Conservation (phyloP, 2,329 filamentous ascomycete genomes). For the Fusarium citri region DNA sequence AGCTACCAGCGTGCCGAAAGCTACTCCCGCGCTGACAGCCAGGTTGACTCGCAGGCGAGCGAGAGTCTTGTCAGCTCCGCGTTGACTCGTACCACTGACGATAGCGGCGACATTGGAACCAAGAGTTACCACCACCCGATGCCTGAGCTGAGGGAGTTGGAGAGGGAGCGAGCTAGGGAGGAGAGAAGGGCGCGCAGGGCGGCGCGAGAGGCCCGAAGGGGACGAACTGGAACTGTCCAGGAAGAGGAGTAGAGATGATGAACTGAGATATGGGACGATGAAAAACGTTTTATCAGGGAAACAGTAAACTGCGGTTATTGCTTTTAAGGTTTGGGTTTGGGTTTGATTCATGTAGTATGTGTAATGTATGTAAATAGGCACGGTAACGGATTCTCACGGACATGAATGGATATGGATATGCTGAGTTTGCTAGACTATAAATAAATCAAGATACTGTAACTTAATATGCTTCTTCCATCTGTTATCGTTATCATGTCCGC, state of each 20-base stretch:
- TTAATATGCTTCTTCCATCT: neutral
- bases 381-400: slow-evolving; percentile 29
- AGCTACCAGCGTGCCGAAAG: slow-evolving; percentile 60
- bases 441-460: slow-evolving; percentile 4
- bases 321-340: neutral
- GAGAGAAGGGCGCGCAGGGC: slow-evolving; percentile 52
- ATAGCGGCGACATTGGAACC: slow-evolving; percentile 64
- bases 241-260: slow-evolving; percentile 44
- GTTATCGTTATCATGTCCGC: neutral
- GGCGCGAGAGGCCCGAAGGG: slow-evolving; percentile 49
- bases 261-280: neutral
- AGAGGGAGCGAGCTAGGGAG: slow-evolving; percentile 50
- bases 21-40: slow-evolving; percentile 38
- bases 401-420: slow-evolving; percentile 26
- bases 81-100: slow-evolving; percentile 53
- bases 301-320: slow-evolving; percentile 11
- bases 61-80: slow-evolving; percentile 50
- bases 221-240: slow-evolving; percentile 34
- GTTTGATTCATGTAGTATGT: slow-evolving; percentile 27
- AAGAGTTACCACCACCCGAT: slow-evolving; percentile 69
- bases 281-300: slow-evolving; percentile 2
- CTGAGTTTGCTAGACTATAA: slow-evolving; percentile 29
- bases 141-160: slow-evolving; percentile 60
- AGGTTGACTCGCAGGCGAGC: slow-evolving; percentile 44
- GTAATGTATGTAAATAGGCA: slow-evolving; percentile 36